phyloP scores from a whole-genome alignment of 768 basidiomycete species.

The Leccinum incarnatum region DNA sequence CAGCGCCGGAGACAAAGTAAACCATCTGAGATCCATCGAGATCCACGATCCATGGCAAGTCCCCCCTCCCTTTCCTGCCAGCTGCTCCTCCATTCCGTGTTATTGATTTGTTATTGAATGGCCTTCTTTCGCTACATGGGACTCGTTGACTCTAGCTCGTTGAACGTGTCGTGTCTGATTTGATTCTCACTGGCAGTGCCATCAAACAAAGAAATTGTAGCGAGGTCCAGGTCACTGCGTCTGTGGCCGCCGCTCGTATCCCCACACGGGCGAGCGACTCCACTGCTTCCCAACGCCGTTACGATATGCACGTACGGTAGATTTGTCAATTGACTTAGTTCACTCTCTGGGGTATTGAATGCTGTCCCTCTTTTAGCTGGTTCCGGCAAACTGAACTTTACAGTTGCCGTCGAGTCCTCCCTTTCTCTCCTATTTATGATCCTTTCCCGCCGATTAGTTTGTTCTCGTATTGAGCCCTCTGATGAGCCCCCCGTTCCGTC shows the following conservation, averaged over 20 bases:
- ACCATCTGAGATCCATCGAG: conserved; percentile 31
- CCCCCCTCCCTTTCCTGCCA: not conserved
- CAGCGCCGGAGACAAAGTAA: conserved; percentile 33
- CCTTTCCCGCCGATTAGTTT: not conserved
- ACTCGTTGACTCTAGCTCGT: not conserved
- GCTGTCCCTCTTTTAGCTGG: conserved; percentile 9
- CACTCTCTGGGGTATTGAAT: not conserved
- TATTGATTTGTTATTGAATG: not conserved
- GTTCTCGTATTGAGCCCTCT: conserved; percentile 4
- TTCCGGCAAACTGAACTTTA: conserved; percentile 20
- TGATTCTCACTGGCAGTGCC: not conserved
- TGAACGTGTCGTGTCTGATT: not conserved
- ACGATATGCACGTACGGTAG: not conserved
- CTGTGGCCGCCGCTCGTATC: conserved; percentile 7
- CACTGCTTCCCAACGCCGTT: conserved; percentile 9
- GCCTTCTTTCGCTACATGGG: too few relatives aligned
- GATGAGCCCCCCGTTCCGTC: conserved; percentile 13
- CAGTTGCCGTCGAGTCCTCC: conserved; percentile 19
- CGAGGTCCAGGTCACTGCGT: not conserved
- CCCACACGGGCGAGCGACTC: conserved; percentile 10
- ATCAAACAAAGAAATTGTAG: not conserved
- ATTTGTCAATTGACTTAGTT: not conserved
- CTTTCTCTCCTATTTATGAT: conserved; percentile 27
- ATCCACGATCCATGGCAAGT: conserved; percentile 16
- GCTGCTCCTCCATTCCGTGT: conserved; percentile 3